Conservation (phyloP, 768 basidiomycete genomes). For the Mycena sanguinolenta region DNA sequence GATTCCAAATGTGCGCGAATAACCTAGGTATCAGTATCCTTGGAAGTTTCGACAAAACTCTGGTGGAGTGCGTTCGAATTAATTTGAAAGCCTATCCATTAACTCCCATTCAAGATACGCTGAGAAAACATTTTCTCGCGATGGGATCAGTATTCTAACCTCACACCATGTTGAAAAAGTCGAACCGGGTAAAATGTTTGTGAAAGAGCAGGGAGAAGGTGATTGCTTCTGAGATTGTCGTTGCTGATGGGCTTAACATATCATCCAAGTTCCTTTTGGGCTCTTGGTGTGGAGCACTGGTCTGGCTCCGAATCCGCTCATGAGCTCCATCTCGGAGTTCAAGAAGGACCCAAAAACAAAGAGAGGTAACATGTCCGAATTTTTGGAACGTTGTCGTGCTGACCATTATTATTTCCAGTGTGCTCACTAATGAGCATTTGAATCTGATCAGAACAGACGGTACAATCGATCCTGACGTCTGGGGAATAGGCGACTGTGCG, state of each 20-base stretch:
- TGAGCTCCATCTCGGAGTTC: slow-evolving; percentile 69
- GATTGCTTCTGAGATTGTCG: slow-evolving; percentile 24
- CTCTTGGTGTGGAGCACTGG: slow-evolving; percentile 92
- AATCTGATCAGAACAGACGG: slow-evolving; percentile 71
- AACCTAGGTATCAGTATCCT: slow-evolving; percentile 59
- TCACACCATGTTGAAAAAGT: slow-evolving; percentile 82
- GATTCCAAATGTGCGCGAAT: no score
- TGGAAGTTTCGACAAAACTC: slow-evolving; percentile 76
- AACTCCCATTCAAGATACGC: slow-evolving; percentile 66
- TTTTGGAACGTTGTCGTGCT: no score
- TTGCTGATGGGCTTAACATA: slow-evolving; percentile 20
- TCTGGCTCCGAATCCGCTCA: slow-evolving; percentile 84
- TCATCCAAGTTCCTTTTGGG: slow-evolving; percentile 76
- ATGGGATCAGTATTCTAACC: slow-evolving; percentile 80
- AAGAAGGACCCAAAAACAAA: slow-evolving; percentile 73
- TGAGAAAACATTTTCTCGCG: slow-evolving; percentile 76
- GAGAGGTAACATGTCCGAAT: no score
- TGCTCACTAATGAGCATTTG: slow-evolving; percentile 67
- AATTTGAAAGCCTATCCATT: neutral
- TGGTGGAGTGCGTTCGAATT: slow-evolving; percentile 63
- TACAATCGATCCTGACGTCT: slow-evolving; percentile 74
- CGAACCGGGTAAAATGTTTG: slow-evolving; percentile 73
- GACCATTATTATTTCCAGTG: slow-evolving; percentile 41
- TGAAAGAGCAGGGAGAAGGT: slow-evolving; percentile 83
- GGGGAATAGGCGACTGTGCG: slow-evolving; percentile 86